Evolutionary conservation across 768 basidiomycete genomes (phyloP), one percentile per base, ranked within the genome.

Genomic region (Collybiopsis confluens): DNA sequence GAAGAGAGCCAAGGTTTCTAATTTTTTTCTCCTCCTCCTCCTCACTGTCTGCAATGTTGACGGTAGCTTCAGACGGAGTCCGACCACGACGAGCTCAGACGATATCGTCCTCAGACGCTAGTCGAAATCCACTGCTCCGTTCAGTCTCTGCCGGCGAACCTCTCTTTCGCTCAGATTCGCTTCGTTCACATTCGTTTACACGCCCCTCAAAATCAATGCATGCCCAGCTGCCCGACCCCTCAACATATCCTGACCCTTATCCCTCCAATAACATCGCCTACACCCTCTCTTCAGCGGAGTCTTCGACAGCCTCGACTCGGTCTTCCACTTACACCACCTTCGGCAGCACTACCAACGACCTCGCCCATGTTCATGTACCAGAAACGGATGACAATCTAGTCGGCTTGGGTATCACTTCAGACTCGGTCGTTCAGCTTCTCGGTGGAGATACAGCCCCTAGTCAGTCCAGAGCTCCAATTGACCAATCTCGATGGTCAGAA

Each of bases 291-390:
- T 86, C 86, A 3, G 79, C 80, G 38, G 81, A 81, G 42, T 87
- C 90, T 0, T 85, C 86, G 23, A 82, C 85, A 28, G 75, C 78
- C 1, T 89, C 88, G 4, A 81, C 86, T 6, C 79, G 88, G 46
- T 90, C 89, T 7, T 88, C 87, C 3, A 87, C 88, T 4, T 90
- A 90, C 64, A 86, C 87, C 21, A 85, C 78, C 67, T 81, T 82
- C 18, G 85, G 84, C 52, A 86, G 85, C 66, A 76, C 79, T 18
- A 65, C 80, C 41, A 71, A 77, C 23, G 88, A 90, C 68, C 83
- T 77, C 51, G 75, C 77, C 20, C 80, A 84, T 65, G 77, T 88
- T 41, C 85, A 81, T 54, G 82, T 89, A 60, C 85, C 84, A 4
- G 76, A 73, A 18, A 78, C 79, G 55, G 84, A 86, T 56, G 84